Percentiles rank a stretch among this genome's conserved stretches.
Evolutionary conservation across 2,329 filamentous ascomycete species (phyloP).

Genomic region (Biscogniauxia mediterranea): DNA sequence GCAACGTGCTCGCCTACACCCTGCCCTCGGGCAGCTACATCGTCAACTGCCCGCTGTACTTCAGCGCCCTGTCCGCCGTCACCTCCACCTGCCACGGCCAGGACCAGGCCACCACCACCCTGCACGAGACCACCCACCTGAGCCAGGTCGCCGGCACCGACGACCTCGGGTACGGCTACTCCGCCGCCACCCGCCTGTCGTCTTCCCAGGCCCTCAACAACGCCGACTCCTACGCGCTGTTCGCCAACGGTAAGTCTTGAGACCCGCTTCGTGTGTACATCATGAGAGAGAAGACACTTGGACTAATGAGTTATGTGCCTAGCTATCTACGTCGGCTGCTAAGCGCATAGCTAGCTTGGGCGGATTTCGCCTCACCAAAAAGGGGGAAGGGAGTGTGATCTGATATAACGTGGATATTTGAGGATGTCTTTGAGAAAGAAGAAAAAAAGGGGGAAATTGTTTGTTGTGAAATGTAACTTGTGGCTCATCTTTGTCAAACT

Average conservation of each 20-base stretch:
- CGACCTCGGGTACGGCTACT: constrained; percentile 56
- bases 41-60: constrained; percentile 62
- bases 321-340: constrained; percentile 41
- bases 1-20: constrained; percentile 59
- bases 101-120: constrained; percentile 62
- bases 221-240: constrained; percentile 57
- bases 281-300: no score
- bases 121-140: constrained; percentile 66
- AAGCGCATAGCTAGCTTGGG: constrained; percentile 15
- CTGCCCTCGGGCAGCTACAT: constrained; percentile 53
- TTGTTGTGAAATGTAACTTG: no score
- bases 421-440: no score
- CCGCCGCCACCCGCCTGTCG: constrained; percentile 48
- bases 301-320: constrained; percentile 4
- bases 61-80: constrained; percentile 50
- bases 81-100: constrained; percentile 57
- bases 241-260: constrained; percentile 42
- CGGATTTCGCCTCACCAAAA: not conserved
- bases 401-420: no score
- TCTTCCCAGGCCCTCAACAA: constrained; percentile 55
- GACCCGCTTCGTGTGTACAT: not conserved
- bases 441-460: not conserved
- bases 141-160: constrained; percentile 56
- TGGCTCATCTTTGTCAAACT: no score
- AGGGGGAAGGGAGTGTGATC: not conserved